Conservation (phyloP, 805 yeast genomes). For the Pichia manshurica region DNA sequence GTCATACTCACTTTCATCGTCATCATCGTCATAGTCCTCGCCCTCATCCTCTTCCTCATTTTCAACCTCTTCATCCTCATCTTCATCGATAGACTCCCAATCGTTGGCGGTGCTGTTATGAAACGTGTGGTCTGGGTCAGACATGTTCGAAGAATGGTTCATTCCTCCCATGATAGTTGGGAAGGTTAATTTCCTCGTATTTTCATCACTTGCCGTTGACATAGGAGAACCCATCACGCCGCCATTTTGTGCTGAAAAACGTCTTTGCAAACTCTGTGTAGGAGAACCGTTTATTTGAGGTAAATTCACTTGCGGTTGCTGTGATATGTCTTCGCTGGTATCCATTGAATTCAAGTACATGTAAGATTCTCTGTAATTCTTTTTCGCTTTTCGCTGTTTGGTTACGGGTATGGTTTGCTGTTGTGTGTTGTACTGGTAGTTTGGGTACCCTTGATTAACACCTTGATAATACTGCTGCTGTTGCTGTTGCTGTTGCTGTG, state of each 20-base stretch:
- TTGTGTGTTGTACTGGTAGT: not conserved
- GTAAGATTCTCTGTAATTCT: constrained; percentile 7
- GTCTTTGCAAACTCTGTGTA: constrained; percentile 6
- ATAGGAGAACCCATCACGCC: constrained; percentile 23
- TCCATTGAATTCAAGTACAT: constrained; percentile 9
- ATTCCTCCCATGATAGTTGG: constrained; percentile 5
- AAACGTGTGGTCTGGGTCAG: no score
- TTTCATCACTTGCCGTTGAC: constrained; percentile 12
- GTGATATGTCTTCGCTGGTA: not conserved
- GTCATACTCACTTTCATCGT: constrained; percentile 5
- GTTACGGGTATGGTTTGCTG: not conserved
- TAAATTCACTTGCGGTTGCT: constrained; percentile 8
- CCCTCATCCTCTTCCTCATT: constrained; percentile 3
- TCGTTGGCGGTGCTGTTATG: constrained; percentile 6
- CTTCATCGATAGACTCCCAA: constrained; percentile 12
- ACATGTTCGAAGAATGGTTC: not conserved
- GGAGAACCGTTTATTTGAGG: constrained; percentile 4
- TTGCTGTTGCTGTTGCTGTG: constrained; percentile 5
- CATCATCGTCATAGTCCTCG: not conserved
- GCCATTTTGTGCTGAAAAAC: constrained; percentile 10
- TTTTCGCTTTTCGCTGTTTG: not conserved
- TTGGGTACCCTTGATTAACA: not conserved
- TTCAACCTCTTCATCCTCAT: constrained; percentile 12
- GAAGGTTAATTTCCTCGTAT: constrained; percentile 19
- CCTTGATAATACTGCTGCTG: not conserved